A percentile compares a stretch with the other conserved stretches of the same genome.
Conservation (phyloP, 805 yeast species). For the Saccharomycopsis fodiens region DNA sequence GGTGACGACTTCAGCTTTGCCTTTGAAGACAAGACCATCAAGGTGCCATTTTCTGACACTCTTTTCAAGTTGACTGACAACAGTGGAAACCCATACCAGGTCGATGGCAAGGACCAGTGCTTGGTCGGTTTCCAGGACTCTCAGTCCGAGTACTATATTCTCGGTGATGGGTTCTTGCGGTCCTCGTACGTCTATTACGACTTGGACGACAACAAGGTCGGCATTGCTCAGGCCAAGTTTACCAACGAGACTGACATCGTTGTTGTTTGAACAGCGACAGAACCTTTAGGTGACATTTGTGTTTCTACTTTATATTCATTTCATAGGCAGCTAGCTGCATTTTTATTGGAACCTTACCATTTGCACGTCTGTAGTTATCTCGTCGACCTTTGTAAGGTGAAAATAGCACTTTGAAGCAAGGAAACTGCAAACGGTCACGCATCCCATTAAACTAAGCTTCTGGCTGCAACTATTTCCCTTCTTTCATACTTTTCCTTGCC, state of each 20-base stretch:
- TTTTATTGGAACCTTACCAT: no score
- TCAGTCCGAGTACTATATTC: constrained; percentile 31
- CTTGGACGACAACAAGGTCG: constrained; percentile 36
- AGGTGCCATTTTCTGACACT: constrained; percentile 38
- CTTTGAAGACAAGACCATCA: constrained; percentile 34
- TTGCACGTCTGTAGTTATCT: no score
- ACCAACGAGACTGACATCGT: constrained; percentile 33
- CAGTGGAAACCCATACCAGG: constrained; percentile 18
- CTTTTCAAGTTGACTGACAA: constrained; percentile 21
- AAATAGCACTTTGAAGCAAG: no score
- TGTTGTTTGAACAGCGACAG: constrained; percentile 29
- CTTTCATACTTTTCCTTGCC: no score
- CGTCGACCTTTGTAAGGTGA: no score
- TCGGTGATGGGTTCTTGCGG: constrained; percentile 50
- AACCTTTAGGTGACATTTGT: no score
- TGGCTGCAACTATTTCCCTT: no score
- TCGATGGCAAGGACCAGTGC: constrained; percentile 30
- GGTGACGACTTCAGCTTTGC: constrained; percentile 22
- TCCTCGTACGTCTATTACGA: constrained; percentile 50
- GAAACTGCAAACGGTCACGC: no score
- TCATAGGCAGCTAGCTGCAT: neutral
- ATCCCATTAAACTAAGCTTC: no score
- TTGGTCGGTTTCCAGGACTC: constrained; percentile 35
- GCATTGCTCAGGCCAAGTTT: constrained; percentile 39
- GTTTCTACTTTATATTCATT: no score